Base-by-base conservation (phyloP, 2,329 filamentous ascomycete genomes). In the Verticillium dahliae region DNA sequence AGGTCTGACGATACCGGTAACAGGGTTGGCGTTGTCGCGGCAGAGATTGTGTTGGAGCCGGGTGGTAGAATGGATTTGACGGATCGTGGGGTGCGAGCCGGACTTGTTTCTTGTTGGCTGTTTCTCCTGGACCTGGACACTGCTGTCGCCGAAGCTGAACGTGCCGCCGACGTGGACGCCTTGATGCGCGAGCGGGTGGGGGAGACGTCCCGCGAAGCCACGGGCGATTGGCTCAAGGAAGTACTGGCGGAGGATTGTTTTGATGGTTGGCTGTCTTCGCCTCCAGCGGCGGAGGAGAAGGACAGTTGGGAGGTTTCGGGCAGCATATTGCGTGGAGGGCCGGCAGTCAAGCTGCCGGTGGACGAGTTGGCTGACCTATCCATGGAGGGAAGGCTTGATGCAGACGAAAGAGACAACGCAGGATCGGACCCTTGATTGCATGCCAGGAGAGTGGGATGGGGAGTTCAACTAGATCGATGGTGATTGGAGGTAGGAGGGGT, bases 11-110 rank as follows among this genome's bases (percentile, higher is more conserved):
- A 73, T 6, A 81, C 74, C 38, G 87, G 82, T 57, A 85, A 84
- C 39, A 94, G 78, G 59, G 85, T 82, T 7, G 91, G 89, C 57
- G 86, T 89, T 66, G 80, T 87, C 39, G 87, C 79, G 41, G 89
- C 83, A 15, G 90, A 90, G 57, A 94, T 78, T 62, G 86, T 84
- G 71, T 87, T 85, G 73, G 89, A 84, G 62, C 87, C 80, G 22
- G 87, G 80, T 31, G 86, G 81, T 33, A 87, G 82, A 58, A 86
- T 86, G 39, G 86, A 82, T 61, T 83, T 78, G 61, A 78, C 82
- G 62, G 78, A 76, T 67, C 75, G 79, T 61, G 74, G 72, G 57
- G 76, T 73, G 60, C 88, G 83, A 61, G 82, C 79, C 22, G 88
- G 87, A 68, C 86, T 90, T 62, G 81, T 76, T 61, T 91, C 88